phyloP scores from a whole-genome alignment of 2,329 filamentous ascomycete species.

The Xylariaceae sp. region DNA sequence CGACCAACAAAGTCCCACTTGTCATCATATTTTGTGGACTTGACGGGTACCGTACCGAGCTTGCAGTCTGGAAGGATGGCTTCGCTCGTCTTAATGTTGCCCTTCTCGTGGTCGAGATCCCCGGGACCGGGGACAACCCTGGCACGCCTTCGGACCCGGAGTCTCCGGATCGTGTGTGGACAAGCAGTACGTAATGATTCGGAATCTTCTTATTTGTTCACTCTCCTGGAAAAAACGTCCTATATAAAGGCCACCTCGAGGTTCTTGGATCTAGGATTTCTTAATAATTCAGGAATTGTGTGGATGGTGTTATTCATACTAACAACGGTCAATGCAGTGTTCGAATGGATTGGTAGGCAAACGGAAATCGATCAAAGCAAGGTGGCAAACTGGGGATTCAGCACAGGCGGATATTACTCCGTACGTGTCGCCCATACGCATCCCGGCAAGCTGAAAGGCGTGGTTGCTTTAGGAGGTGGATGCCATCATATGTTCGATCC shows the following conservation, averaged over 20 bases:
- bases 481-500: conserved; percentile 53
- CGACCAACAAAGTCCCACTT: conserved; percentile 20
- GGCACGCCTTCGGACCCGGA: conserved; percentile 40
- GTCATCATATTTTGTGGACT: conserved; percentile 29
- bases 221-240: too few relatives aligned
- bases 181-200: conserved; percentile 25
- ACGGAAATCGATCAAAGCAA: conserved; percentile 41
- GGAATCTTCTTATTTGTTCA: not conserved
- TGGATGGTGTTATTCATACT: not conserved
- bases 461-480: conserved; percentile 50
- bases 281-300: not conserved
- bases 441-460: conserved; percentile 42
- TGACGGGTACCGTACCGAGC: conserved; percentile 31
- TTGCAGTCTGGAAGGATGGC: conserved; percentile 32
- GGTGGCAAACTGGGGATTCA: conserved; percentile 50
- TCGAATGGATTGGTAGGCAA: conserved; percentile 48
- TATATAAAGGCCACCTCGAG: too few relatives aligned
- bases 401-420: conserved; percentile 54
- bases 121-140: conserved; percentile 52
- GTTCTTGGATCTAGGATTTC: not conserved
- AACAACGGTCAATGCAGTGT: conserved; percentile 27
- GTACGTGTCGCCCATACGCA: conserved; percentile 55
- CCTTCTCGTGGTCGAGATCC: conserved; percentile 49
- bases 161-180: conserved; percentile 49
- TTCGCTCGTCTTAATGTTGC: conserved; percentile 41